Conservation (phyloP, 1,284 basidiomycete species). For the Cutaneotrichosporon sp. region DNA sequence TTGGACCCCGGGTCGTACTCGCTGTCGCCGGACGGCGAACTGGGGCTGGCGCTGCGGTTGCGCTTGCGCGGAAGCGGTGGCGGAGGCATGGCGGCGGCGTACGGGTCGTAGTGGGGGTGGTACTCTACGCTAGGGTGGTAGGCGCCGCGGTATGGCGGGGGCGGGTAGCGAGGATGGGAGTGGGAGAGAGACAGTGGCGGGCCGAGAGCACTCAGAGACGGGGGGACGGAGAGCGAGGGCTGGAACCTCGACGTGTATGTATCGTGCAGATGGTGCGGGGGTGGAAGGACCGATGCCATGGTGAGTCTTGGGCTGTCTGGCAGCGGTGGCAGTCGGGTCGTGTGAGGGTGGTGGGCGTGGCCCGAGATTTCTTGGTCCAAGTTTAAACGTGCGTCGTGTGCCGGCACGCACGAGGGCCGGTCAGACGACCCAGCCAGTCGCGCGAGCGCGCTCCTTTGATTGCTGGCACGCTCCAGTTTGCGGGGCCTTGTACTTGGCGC, state of each 20-base stretch:
- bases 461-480: neutral
- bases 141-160: neutral
- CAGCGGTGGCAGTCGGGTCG: slow-evolving; percentile 1
- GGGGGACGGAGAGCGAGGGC: neutral
- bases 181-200: neutral
- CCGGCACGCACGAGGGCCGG: slow-evolving; percentile 12
- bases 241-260: slow-evolving; percentile 5
- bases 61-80: slow-evolving; percentile 31
- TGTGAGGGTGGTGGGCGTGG: slow-evolving; percentile 1
- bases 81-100: slow-evolving; percentile 24
- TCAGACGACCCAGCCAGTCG: slow-evolving; percentile 9
- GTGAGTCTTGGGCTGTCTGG: neutral
- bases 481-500: neutral
- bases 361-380: neutral
- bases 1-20: slow-evolving; percentile 29
- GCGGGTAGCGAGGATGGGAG: neutral
- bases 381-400: slow-evolving; percentile 11
- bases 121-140: neutral
- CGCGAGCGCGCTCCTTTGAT: neutral
- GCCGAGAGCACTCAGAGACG: slow-evolving; percentile 3
- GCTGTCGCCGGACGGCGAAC: slow-evolving; percentile 30
- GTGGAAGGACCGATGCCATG: slow-evolving; percentile 8
- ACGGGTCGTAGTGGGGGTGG: too few species aligned
- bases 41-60: slow-evolving; percentile 14
- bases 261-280: slow-evolving; percentile 1